Percentiles rank a stretch among this genome's conserved stretches.
These are phyloP conservation scores for Cucumis sativus DNA, from an alignment of 306 rosid genomes.

Conservation along the genomic window Cucumber_9930_V3 NC_026659.2:22204001-22204500, in stretches of 20 bases:
- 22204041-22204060: neutral
- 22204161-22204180: neutral
- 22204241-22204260: neutral
- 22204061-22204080: neutral
- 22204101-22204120: constrained; percentile 1
- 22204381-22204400: neutral
- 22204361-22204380: neutral
- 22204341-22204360: neutral
- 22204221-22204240: neutral
- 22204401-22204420: neutral
- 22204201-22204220: constrained; percentile 18
- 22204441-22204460: too few relatives aligned
- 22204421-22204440: neutral
- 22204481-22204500: too few relatives aligned
- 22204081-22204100: constrained; percentile 40
- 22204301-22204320: neutral
- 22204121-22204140: neutral
- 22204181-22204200: neutral
- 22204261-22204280: neutral
- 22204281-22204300: neutral
- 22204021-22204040: neutral
- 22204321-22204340: neutral
- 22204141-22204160: constrained; percentile 10
- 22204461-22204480: too few relatives aligned
- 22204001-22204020: constrained; percentile 26